Evolutionary conservation across 1,284 basidiomycete species (phyloP), one percentile per base, ranked within the genome.

Genomic region (Naganishia albida): DNA sequence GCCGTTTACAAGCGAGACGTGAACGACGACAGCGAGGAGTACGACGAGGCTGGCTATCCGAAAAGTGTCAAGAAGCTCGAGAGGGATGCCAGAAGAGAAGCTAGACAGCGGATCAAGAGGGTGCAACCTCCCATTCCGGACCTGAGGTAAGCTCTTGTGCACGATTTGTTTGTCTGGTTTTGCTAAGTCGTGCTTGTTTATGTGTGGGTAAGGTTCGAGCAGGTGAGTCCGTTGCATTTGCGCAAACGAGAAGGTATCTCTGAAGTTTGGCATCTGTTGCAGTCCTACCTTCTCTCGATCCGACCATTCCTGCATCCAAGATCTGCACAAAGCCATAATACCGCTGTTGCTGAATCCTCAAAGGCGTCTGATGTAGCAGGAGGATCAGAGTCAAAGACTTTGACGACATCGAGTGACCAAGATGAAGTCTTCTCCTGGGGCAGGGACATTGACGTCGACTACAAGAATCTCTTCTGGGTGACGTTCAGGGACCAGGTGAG

Each of bases 401-500:
- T 73, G 20, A 72, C 73, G 0, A 65, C 57, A 12, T 66, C 66
- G 25, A 66, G 73, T 26, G 72, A 76, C 16, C 65, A 73, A 20
- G 75, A 77, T 67, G 70, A 65, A 60, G 75, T 77, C 16, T 77
- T 75, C 46, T 70, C 74, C 30, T 75, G 72, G 72, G 78, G 76
- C 2, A 54, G 71, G 52, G 68, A 74, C 51, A 71, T 78, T 1
- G 70, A 71, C 34, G 76, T 79, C 18, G 69, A 75, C 43, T 79
- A 76, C 75, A 49, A 64, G 1, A 69, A 69, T 53, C 73, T 74
- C 1, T 53, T 67, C 16, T 78, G 76, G 75, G 72, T 78, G 2
- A 80, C 78, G 0, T 40, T 78, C 10, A 62, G 74, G 52, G 78
- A 80, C 73, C 78, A 80, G 69, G 78, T 78, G 52, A 64, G 76